A percentile compares a stretch with the other conserved stretches of the same genome.
Evolutionary conservation across 176 grass and related monocot genomes (phyloP).

Genomic region (Raddia distichophylla): DNA sequence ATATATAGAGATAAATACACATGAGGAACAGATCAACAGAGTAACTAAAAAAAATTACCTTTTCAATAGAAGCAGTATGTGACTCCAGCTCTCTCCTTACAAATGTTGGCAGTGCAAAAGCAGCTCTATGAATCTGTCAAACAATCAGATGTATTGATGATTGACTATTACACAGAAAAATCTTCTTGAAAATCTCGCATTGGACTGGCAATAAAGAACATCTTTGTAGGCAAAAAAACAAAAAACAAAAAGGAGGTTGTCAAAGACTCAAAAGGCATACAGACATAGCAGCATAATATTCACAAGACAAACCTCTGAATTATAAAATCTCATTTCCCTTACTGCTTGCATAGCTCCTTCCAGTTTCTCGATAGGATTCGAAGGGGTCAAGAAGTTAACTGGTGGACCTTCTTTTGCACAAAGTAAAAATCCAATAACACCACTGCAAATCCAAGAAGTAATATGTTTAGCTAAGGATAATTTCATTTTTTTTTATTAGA

Average conservation of each 20-base stretch:
- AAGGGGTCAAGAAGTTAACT: slow-evolving; percentile 73
- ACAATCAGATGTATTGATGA: slow-evolving; percentile 8
- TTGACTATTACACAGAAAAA: neutral
- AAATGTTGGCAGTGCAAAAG: slow-evolving; percentile 89
- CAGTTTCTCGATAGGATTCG: slow-evolving; percentile 60
- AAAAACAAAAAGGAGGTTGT: neutral
- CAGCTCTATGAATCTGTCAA: slow-evolving; percentile 82
- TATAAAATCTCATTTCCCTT: slow-evolving; percentile 86
- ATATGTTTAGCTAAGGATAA: slow-evolving; percentile 2
- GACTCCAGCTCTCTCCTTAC: slow-evolving; percentile 67
- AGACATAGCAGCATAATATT: neutral
- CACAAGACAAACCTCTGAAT: slow-evolving; percentile 61
- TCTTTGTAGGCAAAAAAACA: neutral
- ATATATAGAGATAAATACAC: neutral
- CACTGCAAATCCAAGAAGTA: slow-evolving; percentile 52
- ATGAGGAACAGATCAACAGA: neutral
- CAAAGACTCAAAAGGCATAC: neutral
- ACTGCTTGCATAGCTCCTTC: slow-evolving; percentile 53
- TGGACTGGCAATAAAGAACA: neutral
- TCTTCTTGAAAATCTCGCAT: neutral
- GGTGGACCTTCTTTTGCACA: slow-evolving; percentile 68
- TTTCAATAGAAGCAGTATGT: slow-evolving; percentile 34
- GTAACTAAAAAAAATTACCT: slow-evolving; percentile 35
- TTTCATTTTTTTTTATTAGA: too few relatives aligned
- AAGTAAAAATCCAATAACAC: slow-evolving; percentile 92